Evolutionary conservation across 495 filamentous ascomycete genomes (phyloP), one percentile per base, ranked within the genome.

Genomic region (Astrocystis sublimbata): DNA sequence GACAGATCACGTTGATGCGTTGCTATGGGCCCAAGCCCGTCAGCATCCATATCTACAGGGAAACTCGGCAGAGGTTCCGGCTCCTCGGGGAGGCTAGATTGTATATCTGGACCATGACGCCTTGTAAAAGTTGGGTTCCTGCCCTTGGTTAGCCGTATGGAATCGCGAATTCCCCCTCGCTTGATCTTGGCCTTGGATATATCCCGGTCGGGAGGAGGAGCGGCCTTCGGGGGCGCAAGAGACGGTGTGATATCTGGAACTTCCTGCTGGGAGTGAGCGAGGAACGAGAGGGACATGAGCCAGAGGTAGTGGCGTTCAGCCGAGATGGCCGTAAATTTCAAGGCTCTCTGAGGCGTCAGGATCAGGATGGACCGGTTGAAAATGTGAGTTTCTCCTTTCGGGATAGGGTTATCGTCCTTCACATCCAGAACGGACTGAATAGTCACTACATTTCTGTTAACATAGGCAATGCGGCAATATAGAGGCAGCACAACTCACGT

Each of bases 381-480:
- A 2, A 89, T 78, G 17, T 78, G 71, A 7, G 82, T 72, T 40
- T 81, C 73, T 61, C 85, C 85, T 70, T 93, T 93, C 2, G 94
- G 96, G 54, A 89, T 68, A 5, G 92, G 91, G 54, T 93, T 94
- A 74, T 96, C 90, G 69, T 98, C 94, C 72, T 93, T 93, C 67
- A 98, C 94, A 65, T 98, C 94, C 17, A 98, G 79, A 9, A 98
- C 94, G 33, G 94, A 97, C 78, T 98, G 92, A 66, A 98, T 98
- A 17, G 83, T 83, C 69, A 98, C 93, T 98, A 70, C 52, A 43
- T 35, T 64, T n/a, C 28, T 28, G 61, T 68, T 40, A 65, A 52
- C 21, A 15, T 31, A 28, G 41, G 19, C 19, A 23, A 46, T n/a
- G n/a, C n/a, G 50, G 13, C 33, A 30, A 26, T 26, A 47, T 36